These are phyloP conservation scores for Fimicolochytrium jonesii DNA, from an alignment of 192 early-diverging fungal species.

Conservation along the genomic window DNA sequence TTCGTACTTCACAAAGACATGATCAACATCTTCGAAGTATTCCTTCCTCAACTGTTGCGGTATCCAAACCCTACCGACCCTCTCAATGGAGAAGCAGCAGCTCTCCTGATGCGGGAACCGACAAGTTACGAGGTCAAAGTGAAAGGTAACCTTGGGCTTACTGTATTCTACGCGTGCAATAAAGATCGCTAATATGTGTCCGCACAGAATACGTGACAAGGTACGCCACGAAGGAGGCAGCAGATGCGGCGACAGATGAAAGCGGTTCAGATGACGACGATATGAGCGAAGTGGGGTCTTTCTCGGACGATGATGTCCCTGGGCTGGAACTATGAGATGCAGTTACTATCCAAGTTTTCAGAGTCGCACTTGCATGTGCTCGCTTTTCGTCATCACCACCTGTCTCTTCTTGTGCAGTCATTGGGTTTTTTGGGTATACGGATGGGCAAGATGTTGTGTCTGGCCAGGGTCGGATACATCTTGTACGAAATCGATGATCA, in stretches of 20 bases:
- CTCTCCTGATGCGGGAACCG: conserved; percentile 92
- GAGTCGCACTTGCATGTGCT: too few species aligned
- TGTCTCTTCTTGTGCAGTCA: too few species aligned
- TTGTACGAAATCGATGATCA: too few species aligned
- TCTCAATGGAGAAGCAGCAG: conserved; percentile 97
- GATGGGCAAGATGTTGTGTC: too few species aligned
- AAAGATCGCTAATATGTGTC: background rate
- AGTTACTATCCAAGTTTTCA: too few species aligned
- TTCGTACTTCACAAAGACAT: conserved; percentile 75
- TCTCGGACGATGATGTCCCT: conserved; percentile 76
- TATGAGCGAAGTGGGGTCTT: conserved; percentile 77
- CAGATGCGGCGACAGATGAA: conserved; percentile 64
- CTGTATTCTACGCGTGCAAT: background rate
- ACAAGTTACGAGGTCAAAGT: conserved; percentile 88
- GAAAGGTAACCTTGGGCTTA: conserved; percentile 57
- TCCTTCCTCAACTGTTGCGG: conserved; percentile 93
- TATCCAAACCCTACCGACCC: conserved; percentile 99
- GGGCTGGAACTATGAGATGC: conserved; percentile 77
- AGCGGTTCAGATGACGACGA: conserved; percentile 58
- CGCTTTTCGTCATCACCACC: too few species aligned
- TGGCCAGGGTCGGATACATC: too few species aligned
- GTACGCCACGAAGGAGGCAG: conserved; percentile 84
- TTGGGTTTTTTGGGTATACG: too few species aligned
- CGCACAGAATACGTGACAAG: conserved; percentile 72
- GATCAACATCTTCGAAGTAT: conserved; percentile 99